These are phyloP conservation scores for Apiotrichum sp. DNA, from an alignment of 1,284 basidiomycete species.

Conservation along the genomic window DNA sequence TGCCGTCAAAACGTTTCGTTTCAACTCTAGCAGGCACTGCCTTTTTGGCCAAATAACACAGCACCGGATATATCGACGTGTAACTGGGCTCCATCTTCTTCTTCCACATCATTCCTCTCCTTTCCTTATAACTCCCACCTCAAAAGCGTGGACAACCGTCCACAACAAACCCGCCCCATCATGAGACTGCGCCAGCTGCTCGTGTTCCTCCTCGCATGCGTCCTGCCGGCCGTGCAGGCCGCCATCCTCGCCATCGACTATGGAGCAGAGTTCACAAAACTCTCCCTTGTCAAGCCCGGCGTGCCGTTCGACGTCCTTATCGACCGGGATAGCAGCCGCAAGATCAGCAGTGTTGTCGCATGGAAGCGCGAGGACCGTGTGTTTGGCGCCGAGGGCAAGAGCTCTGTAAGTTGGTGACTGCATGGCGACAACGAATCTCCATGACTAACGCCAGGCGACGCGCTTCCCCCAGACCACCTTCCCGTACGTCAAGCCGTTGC, in stretches of 20 bases:
- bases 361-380: conserved; percentile 83
- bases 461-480: conserved; percentile 86
- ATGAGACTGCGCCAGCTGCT: conserved; percentile 23
- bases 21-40: no score
- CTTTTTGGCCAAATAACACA: no score
- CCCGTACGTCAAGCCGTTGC: conserved; percentile 78
- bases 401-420: conserved; percentile 58
- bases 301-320: conserved; percentile 92
- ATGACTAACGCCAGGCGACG: conserved; percentile 58
- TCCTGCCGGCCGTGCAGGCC: conserved; percentile 38
- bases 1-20: no score
- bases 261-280: conserved; percentile 92
- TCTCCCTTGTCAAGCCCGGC: conserved; percentile 92
- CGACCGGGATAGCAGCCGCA: conserved; percentile 94
- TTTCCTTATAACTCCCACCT: not conserved
- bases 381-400: conserved; percentile 81
- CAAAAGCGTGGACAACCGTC: not conserved
- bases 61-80: not conserved
- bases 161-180: not conserved
- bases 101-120: not conserved
- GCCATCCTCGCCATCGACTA: conserved; percentile 86
- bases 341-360: conserved; percentile 79
- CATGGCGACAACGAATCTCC: not conserved
- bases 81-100: not conserved
- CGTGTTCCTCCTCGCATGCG: conserved; percentile 23